Evolutionary conservation across 768 basidiomycete genomes (phyloP).

Genomic region (Phanerodontia chrysosporium): DNA sequence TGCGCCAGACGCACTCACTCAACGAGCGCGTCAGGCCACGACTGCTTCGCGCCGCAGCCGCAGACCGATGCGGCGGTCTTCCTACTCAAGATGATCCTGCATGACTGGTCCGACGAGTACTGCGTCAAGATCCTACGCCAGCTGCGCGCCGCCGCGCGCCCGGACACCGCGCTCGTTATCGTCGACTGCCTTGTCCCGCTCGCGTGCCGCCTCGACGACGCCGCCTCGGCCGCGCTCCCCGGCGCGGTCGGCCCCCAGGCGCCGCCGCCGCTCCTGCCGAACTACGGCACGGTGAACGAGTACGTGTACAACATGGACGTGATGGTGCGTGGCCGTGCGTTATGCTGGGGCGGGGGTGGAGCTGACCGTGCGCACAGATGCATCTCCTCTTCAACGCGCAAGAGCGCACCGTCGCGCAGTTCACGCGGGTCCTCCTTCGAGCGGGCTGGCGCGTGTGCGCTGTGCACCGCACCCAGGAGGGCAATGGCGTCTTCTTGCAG

Average conservation of each 20-base stretch:
- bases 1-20: not conserved
- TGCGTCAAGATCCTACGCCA: slow-evolving; percentile 20
- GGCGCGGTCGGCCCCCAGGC: not conserved
- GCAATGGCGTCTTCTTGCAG: not conserved
- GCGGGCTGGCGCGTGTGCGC: not conserved
- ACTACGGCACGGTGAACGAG: not conserved
- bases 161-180: slow-evolving; percentile 20
- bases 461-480: not conserved
- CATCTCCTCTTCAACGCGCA: not conserved
- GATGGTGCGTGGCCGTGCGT: not conserved
- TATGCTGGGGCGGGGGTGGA: too few species aligned
- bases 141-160: slow-evolving; percentile 20
- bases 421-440: not conserved
- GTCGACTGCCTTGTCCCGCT: slow-evolving; percentile 20
- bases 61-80: slow-evolving; percentile 22
- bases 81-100: slow-evolving; percentile 25
- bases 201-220: slow-evolving; percentile 12
- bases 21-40: slow-evolving; percentile 3
- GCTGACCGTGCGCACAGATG: not conserved
- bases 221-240: slow-evolving; percentile 4
- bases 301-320: not conserved
- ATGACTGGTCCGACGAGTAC: slow-evolving; percentile 32
- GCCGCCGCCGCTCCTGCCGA: not conserved
- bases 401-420: not conserved
- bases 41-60: slow-evolving; percentile 25